Evolutionary conservation across 164 flowering plant species (phyloP).

Genomic region (Buxus sempervirens): DNA sequence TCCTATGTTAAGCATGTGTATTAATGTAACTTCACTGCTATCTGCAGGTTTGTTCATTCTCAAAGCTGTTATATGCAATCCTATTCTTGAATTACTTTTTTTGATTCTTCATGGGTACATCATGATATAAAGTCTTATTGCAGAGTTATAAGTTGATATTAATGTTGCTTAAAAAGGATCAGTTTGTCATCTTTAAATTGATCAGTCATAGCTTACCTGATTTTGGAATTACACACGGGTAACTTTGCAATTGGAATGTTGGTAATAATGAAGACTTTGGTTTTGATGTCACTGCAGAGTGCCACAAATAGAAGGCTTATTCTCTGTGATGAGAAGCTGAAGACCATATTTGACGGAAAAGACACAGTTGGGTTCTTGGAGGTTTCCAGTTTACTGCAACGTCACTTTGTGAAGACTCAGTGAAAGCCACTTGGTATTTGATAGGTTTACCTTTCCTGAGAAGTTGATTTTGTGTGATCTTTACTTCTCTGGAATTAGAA

Average conservation of each 20-base stretch:
- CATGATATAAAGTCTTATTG: too few relatives aligned
- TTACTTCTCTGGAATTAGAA: too few relatives aligned
- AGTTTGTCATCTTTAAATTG: background rate
- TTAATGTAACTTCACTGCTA: too few relatives aligned
- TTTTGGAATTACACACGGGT: background rate
- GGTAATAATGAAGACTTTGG: background rate
- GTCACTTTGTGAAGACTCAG: constrained; percentile 49
- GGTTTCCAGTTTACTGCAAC: constrained; percentile 40
- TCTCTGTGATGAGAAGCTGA: constrained; percentile 67
- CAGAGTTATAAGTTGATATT: too few relatives aligned
- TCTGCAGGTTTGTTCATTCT: too few relatives aligned
- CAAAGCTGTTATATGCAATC: too few relatives aligned
- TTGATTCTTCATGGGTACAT: too few relatives aligned
- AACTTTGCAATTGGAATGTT: background rate
- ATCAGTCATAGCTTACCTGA: background rate
- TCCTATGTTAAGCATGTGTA: too few relatives aligned
- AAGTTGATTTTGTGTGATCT: too few relatives aligned
- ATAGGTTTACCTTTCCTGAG: too few relatives aligned
- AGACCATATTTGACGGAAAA: constrained; percentile 58
- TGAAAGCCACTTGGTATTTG: constrained; percentile 15
- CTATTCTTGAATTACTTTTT: too few relatives aligned
- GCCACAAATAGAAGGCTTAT: constrained; percentile 57
- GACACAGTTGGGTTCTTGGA: constrained; percentile 62
- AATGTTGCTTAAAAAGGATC: background rate
- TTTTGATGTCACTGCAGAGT: constrained; percentile 39